Conservation (phyloP, 2,329 filamentous ascomycete species). For the Claviceps purpurea region DNA sequence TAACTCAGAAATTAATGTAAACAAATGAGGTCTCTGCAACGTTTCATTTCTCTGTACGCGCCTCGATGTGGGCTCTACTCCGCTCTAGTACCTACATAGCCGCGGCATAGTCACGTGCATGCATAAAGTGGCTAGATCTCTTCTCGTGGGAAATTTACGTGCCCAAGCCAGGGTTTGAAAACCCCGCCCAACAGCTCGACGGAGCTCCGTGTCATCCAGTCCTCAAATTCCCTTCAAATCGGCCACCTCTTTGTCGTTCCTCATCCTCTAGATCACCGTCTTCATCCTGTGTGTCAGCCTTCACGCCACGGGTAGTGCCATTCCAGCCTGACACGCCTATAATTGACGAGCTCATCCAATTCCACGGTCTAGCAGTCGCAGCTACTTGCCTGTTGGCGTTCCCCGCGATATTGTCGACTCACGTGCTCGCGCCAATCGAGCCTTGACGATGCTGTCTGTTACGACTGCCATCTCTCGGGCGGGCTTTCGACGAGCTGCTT, state of each 20-base stretch:
- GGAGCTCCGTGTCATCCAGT: neutral
- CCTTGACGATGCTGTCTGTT: slow-evolving; percentile 2
- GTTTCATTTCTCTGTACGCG: neutral
- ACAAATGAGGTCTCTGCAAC: too few relatives aligned
- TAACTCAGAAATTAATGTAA: too few relatives aligned
- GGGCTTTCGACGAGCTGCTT: neutral
- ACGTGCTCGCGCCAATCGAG: neutral
- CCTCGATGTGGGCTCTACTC: too few relatives aligned
- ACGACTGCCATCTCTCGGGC: neutral
- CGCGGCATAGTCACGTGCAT: too few relatives aligned
- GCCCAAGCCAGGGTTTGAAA: neutral
- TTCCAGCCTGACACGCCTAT: too few relatives aligned
- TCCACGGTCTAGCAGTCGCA: too few relatives aligned
- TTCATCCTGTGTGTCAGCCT: neutral
- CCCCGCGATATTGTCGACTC: neutral
- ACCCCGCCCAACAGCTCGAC: neutral
- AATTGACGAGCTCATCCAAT: too few relatives aligned
- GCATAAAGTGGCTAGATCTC: too few relatives aligned
- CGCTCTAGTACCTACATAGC: too few relatives aligned
- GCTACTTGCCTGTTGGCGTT: too few relatives aligned
- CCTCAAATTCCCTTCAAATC: neutral
- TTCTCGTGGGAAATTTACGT: too few relatives aligned
- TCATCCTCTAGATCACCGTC: neutral
- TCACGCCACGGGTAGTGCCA: too few relatives aligned
- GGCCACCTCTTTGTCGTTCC: neutral